Evolutionary conservation across 2,329 filamentous ascomycete genomes (phyloP).

Genomic region (Sclerotinia subarctica): DNA sequence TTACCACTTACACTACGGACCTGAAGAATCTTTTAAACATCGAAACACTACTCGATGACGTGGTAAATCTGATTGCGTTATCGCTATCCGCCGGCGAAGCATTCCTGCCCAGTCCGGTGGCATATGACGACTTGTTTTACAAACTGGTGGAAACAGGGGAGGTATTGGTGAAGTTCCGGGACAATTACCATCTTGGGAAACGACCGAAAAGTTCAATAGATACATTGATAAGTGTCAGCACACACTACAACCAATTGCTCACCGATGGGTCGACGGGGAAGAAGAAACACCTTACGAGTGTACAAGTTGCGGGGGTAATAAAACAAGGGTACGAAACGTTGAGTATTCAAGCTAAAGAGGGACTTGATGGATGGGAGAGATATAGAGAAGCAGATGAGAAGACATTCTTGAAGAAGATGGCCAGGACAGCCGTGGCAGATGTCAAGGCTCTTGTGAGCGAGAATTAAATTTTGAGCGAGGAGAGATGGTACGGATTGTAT

Average conservation of each 20-base stretch:
- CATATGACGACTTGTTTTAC: conserved; percentile 97
- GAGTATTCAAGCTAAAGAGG: conserved; percentile 85
- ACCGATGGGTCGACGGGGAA: conserved; percentile 51
- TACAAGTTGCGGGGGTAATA: conserved; percentile 85
- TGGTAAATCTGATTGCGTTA: conserved; percentile 80
- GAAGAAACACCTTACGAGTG: conserved; percentile 69
- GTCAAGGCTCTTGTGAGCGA: conserved; percentile 44
- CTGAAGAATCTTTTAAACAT: conserved; percentile 67
- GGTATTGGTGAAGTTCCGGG: conserved; percentile 74
- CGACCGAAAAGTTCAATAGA: conserved; percentile 70
- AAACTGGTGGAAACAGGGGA: conserved; percentile 93
- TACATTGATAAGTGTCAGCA: conserved; percentile 75
- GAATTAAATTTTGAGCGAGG: conserved; percentile 19
- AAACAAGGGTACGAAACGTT: conserved; percentile 95
- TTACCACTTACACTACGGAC: conserved; percentile 81
- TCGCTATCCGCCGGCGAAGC: conserved; percentile 83
- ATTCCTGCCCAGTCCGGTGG: conserved; percentile 80
- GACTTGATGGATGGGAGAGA: conserved; percentile 78
- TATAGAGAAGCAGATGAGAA: conserved; percentile 87
- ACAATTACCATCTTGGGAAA: conserved; percentile 63
- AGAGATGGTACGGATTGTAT: background rate
- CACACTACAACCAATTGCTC: conserved; percentile 84
- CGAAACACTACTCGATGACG: conserved; percentile 68
- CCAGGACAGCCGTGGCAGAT: conserved; percentile 73
- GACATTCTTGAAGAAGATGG: conserved; percentile 80